Base-by-base conservation (phyloP, 1,284 basidiomycete genomes). In the Puccinia polysora region DNA sequence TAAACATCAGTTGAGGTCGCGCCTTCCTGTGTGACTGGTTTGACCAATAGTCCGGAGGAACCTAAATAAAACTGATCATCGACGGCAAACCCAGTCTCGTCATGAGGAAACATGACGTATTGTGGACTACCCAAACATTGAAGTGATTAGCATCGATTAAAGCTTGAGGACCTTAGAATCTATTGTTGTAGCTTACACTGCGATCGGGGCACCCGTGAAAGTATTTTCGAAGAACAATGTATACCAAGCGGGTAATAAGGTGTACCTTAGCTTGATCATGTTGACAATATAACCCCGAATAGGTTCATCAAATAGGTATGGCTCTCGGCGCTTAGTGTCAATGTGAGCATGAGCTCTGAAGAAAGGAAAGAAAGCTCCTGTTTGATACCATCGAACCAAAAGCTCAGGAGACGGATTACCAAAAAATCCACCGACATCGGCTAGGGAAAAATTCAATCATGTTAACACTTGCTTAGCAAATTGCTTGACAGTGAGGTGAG, bases 281-380 rank as follows among this genome's bases (percentile, higher is more conserved):
- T 91, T 87, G 38, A 88, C 85, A 36, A 97, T 81, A 52, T 91
- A 88, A 43, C 86, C 83, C 81, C 89, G 89, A 81, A 90, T 88
- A 0, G 93, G 92, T 78, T 96, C 89, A 18, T 92, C 90, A 65
- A 90, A 85, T 0, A 98, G 84, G 83, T 89, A 98, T 0, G 95
- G 95, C 81, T 99, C 96, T 58, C 95, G 87, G 50, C 96, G 87
- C 82, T 97, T 98, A 52, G 95, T 96, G 81, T 99, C 96, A 77
- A 97, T 89, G 80, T 97, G 94, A 4, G 95, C 96, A 81, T 98
- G 96, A 0, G 95, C 95, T 65, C 95, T 87, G 88, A 98, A 95
- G 86, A 99, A 99, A 2, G 95, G 95, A 75, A 88, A 88, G 80
- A 97, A 96, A 12, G 88, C 87, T 32, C 95, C 96, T 43, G 94